Base-by-base conservation (phyloP, 2,329 filamentous ascomycete genomes). In the Dryadomyces quercus-mongolicae region DNA sequence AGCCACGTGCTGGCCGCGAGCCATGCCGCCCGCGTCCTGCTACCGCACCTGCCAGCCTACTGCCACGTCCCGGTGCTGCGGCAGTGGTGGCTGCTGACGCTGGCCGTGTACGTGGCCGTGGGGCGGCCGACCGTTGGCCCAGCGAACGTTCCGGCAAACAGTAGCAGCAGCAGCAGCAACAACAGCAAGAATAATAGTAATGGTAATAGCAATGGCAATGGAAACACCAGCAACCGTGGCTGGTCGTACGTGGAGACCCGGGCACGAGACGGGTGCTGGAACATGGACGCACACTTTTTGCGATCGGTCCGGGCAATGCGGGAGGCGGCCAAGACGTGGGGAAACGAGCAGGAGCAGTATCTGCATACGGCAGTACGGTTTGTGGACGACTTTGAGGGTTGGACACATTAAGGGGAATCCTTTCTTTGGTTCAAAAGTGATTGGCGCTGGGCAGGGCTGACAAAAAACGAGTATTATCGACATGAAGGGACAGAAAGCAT, bases 11-110 rank as follows among this genome's bases (percentile, higher is more conserved):
- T 98, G 36, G 94, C 88, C 0, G 85, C 86, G 20, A 91, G 85
- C 57, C 90, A 98, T 65, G 92, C 93, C 0, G 80, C 95, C 13
- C 80, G 93, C n/a, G 81, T 95, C 22, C 69, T 98, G 5, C 73
- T 98, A 2, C 88, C 93, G 0, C 68, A 88, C 40, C 71, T 96
- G 12, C 89, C 90, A 0, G 68, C 76, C 15, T 80, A 81, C 62
- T 85, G 84, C 62, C 92, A 95, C 61, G 67, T 89, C 48, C 72
- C 73, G 21, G 71, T 98, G 5, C 75, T 97, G 9, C 76, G 86
- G 43, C 84, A 95, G 66, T 97, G 93, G 90, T 95, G 89, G 87
- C 71, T 98, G 5, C 78, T 95, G 45, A 81, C 85, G 0, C 67
- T 96, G 45, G 79, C 82, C 0, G 78, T 91, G 12, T 97, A 93